Evolutionary conservation across 805 yeast genomes (phyloP), one percentile per base, ranked within the genome.

Genomic region (Monosporozyma yasuniensis): DNA sequence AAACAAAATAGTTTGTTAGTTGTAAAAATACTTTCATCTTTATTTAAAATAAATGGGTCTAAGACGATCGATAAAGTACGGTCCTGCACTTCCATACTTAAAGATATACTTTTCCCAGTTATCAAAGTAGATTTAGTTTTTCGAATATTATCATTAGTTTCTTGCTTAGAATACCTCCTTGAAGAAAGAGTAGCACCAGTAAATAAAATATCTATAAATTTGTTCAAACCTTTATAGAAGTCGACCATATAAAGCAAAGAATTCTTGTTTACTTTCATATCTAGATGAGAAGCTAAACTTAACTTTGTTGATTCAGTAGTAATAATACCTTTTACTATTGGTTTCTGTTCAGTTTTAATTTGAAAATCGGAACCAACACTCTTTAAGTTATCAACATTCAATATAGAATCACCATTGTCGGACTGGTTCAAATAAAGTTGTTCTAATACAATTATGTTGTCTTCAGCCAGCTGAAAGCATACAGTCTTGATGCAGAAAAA

Each of bases 401-500:
- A 4, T 18, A 28, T 42, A 11, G 43, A 42, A 11, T 49, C 50
- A 12, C 41, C 32, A 46, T 48, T 47, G 21, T 46, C 52, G n/a
- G 42, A 23, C n/a, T 44, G 47, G 41, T 53, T 53, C 14, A 53
- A 8, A 18, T 45, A 51, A 11, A 47, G 19, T 25, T 49, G 46
- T 21, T 48, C 46, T 2, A 51, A 14, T 23, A 42, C 16, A 11
- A 53, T 5, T 8, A 11, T n/a, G 14, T 42, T 34, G 21, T 47
- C 39, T 12, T 32, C 22, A 21, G 43, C 28, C 3, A 53, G n/a
- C 2, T 23, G 42, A 3, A 51, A 2, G 2, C 14, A 8, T 10
- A 53, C 7, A 18, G 30, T 42, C 6, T 54, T 50, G 9, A 61
- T n/a, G 7, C 54, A 48, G 25, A 58, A 37, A 38, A 50, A 51